These are phyloP conservation scores for Hagleromyces aurorensis DNA, from an alignment of 805 yeast species.

Conservation along the genomic window DNA sequence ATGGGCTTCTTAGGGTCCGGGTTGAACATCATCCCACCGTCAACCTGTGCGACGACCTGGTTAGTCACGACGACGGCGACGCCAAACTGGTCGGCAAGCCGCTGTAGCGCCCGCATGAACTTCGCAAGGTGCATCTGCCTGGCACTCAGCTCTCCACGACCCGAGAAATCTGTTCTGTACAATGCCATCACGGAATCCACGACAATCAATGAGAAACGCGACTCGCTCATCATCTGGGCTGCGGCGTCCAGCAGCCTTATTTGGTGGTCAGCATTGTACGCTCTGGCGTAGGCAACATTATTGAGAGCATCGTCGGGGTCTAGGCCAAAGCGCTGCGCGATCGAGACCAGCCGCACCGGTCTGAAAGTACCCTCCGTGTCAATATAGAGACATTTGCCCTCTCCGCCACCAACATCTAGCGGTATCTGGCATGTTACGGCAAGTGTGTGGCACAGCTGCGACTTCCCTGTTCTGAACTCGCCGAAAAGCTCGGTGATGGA, in stretches of 20 bases:
- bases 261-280: slow-evolving; percentile 96
- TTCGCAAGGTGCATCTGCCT: slow-evolving; percentile 92
- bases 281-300: slow-evolving; percentile 95
- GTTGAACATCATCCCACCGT: slow-evolving; percentile 70
- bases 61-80: slow-evolving; percentile 93
- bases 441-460: slow-evolving; percentile 92
- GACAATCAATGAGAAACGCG: slow-evolving; percentile 79
- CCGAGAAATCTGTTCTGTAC: slow-evolving; percentile 89
- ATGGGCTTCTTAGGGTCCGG: slow-evolving; percentile 98
- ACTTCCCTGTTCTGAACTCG: slow-evolving; percentile 95
- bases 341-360: slow-evolving; percentile 81
- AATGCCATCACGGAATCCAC: slow-evolving; percentile 98
- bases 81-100: slow-evolving; percentile 96
- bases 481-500: slow-evolving; percentile 95
- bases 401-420: slow-evolving; percentile 96
- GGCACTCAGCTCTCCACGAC: slow-evolving; percentile 93
- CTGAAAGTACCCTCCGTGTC: slow-evolving; percentile 97
- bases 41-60: slow-evolving; percentile 97
- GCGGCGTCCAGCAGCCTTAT: slow-evolving; percentile 79
- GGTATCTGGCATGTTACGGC: slow-evolving; percentile 97
- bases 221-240: slow-evolving; percentile 92
- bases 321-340: slow-evolving; percentile 85
- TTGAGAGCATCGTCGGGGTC: slow-evolving; percentile 92
- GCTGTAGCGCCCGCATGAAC: slow-evolving; percentile 82
- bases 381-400: slow-evolving; percentile 91